Evolutionary conservation across 2,329 filamentous ascomycete species (phyloP), one percentile per base, ranked within the genome.

Genomic region (Ciborinia camelliae): DNA sequence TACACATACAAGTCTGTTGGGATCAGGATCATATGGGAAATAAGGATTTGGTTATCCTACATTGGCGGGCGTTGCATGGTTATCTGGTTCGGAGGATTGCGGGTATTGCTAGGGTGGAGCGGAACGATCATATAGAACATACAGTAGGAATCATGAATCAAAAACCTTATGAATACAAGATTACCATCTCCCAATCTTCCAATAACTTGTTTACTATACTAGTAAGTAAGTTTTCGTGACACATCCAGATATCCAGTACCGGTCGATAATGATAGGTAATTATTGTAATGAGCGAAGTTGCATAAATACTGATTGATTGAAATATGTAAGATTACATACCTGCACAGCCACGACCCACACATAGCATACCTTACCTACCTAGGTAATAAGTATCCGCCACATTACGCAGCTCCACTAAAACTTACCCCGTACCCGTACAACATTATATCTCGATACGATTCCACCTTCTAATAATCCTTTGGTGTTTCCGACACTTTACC

Each of bases 401-500:
- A 70, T 70, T 70, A 68, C 68, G 69, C 66, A 70, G 66, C 67
- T 68, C 55, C 54, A 64, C 63, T 64, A 64, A 59, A 47, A 60
- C 57, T 47, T 59, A 48, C 32, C 45, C 58, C 18, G 47, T 61
- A 50, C 32, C 32, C n/a, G 37, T 45, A 47, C 48, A 62, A 48
- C 35, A 47, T 47, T 57, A 26, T 37, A 23, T 58, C 30, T 10
- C 50, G 48, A 50, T 37, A 41, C 32, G 48, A 50, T 48, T 54
- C 57, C 50, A 32, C 50, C 55, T 26, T 58, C 54, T 47, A 23
- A 14, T 26, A 47, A 35, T 47, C 28, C 30, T 35, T 35, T 47
- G 8, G 28, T 58, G 30, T 47, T 47, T 57, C 7, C 55, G 41
- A 58, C 55, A 35, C 28, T 47, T 58, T 32, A 18, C 43, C 54